These are phyloP conservation scores for Phalaenopsis equestris DNA, from an alignment of 106 monocot species.

Conservation along the genomic window DNA sequence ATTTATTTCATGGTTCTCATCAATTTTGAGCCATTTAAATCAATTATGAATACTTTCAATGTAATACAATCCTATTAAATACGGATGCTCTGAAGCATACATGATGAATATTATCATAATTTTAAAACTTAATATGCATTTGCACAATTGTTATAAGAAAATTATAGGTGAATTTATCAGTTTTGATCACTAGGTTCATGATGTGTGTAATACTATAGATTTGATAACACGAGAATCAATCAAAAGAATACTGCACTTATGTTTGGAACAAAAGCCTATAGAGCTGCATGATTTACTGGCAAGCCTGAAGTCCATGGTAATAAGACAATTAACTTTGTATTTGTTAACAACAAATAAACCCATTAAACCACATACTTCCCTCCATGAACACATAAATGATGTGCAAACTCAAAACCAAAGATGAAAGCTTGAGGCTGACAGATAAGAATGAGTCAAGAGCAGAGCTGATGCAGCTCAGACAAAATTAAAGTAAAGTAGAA, in stretches of 20 bases:
- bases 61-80: background rate
- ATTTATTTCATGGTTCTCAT: background rate
- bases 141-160: background rate
- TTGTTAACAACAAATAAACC: background rate
- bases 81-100: background rate
- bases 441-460: background rate
- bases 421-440: background rate
- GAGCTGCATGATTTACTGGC: background rate
- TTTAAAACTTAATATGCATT: background rate
- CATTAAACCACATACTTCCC: background rate
- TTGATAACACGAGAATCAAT: background rate
- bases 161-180: background rate
- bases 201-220: background rate
- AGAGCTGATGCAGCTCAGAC: background rate
- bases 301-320: background rate
- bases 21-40: background rate
- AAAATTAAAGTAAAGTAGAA: background rate
- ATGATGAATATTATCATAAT: background rate
- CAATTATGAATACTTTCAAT: background rate
- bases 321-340: too few species aligned
- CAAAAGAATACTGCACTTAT: background rate
- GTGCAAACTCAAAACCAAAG: background rate
- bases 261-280: background rate
- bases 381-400: background rate
- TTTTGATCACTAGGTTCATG: background rate